phyloP scores from a whole-genome alignment of 78 protist species.

The Tieghemostelium lacteum region DNA sequence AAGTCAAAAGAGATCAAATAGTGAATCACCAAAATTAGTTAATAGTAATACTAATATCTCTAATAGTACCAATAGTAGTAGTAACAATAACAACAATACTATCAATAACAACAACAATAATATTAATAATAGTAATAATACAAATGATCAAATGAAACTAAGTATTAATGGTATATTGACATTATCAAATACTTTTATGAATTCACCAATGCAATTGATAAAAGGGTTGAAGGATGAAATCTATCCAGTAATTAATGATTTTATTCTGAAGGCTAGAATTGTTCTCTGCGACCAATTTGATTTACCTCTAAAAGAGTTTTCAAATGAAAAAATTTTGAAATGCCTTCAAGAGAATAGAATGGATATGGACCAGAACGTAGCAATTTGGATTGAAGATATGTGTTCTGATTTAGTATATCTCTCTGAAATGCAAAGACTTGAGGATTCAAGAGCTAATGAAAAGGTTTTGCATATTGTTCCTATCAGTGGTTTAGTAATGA shows the following conservation, averaged over 20 bases:
- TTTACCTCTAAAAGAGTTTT: background rate
- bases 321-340: background rate
- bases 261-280: slow-evolving; percentile 18
- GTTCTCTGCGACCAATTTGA: slow-evolving; percentile 61
- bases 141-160: background rate
- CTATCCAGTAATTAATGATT: slow-evolving; percentile 65
- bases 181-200: slow-evolving; percentile 44
- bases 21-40: background rate
- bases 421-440: slow-evolving; percentile 61
- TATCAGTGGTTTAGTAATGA: slow-evolving; percentile 69
- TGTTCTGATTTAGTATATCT: slow-evolving; percentile 48
- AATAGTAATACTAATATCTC: background rate
- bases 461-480: slow-evolving; percentile 53
- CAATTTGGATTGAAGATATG: slow-evolving; percentile 43
- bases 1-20: background rate
- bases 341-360: background rate
- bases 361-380: background rate
- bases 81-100: no score
- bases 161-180: background rate
- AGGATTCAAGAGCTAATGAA: slow-evolving; percentile 25
- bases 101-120: no score
- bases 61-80: background rate
- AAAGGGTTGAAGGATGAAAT: slow-evolving; percentile 49
- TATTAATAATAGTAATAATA: background rate
- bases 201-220: slow-evolving; percentile 50